These are phyloP conservation scores for Clitocybe nebularis DNA, from an alignment of 1,284 basidiomycete species.

Conservation along the genomic window DNA sequence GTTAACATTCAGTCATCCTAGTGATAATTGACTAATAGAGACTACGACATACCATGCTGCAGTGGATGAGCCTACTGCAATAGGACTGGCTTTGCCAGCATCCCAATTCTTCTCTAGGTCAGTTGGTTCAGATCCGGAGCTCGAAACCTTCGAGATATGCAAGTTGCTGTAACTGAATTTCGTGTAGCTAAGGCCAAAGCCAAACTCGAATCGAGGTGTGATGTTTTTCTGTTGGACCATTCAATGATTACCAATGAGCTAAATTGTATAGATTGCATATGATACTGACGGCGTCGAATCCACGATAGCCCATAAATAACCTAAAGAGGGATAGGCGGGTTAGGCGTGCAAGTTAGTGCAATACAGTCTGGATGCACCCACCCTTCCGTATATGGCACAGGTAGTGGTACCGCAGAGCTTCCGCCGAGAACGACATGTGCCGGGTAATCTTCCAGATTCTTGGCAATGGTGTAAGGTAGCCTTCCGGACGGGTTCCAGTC, in stretches of 20 bases:
- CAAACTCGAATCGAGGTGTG: slow-evolving; percentile 70
- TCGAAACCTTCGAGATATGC: slow-evolving; percentile 34
- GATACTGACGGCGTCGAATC: slow-evolving; percentile 69
- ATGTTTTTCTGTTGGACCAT: slow-evolving; percentile 39
- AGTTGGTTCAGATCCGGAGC: slow-evolving; percentile 29
- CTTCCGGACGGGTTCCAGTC: slow-evolving; percentile 73
- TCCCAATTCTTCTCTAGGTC: slow-evolving; percentile 50
- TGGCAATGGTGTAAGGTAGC: slow-evolving; percentile 81
- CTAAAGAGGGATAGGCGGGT: slow-evolving; percentile 19
- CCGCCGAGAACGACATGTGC: slow-evolving; percentile 49
- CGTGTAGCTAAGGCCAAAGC: slow-evolving; percentile 84
- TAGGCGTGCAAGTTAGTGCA: not conserved
- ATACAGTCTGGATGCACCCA: slow-evolving; percentile 19
- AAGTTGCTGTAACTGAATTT: slow-evolving; percentile 67
- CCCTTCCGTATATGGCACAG: slow-evolving; percentile 66
- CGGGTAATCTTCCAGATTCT: slow-evolving; percentile 60
- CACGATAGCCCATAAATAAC: slow-evolving; percentile 68
- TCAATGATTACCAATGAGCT: slow-evolving; percentile 1
- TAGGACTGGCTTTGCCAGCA: slow-evolving; percentile 43
- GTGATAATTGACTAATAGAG: not conserved
- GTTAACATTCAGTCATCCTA: no score
- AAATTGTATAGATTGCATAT: no score
- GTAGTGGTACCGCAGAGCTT: slow-evolving; percentile 35
- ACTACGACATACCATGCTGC: slow-evolving; percentile 43
- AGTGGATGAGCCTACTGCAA: slow-evolving; percentile 47